Percentiles rank a stretch among this genome's conserved stretches.
phyloP scores from a whole-genome alignment of 1,139 yeast species.

The Magnusiomyces tetraspermus region DNA sequence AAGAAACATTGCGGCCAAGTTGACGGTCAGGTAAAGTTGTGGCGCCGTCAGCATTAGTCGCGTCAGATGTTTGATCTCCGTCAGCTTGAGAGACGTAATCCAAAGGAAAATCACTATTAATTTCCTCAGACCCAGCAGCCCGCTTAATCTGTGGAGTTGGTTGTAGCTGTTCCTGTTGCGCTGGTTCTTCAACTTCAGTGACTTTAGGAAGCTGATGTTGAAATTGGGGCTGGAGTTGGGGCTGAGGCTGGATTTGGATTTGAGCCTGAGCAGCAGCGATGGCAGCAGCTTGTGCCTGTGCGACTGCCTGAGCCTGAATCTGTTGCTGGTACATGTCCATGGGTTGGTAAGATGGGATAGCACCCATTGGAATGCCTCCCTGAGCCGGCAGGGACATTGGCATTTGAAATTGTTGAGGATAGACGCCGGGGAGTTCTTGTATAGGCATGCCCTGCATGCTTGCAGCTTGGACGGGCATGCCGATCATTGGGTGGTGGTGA shows the following conservation, averaged over 20 bases:
- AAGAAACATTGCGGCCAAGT: background rate
- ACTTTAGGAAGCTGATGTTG: background rate
- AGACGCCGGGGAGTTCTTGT: background rate
- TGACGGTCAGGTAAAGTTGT: background rate
- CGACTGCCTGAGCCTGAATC: background rate
- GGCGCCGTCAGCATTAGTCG: background rate
- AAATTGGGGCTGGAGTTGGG: slow-evolving; percentile 2
- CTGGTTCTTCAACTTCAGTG: slow-evolving; percentile 6
- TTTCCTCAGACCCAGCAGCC: slow-evolving; percentile 16
- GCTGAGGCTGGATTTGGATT: background rate
- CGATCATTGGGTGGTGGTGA: background rate
- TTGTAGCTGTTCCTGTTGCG: slow-evolving; percentile 3
- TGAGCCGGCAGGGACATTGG: slow-evolving; percentile 1
- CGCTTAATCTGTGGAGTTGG: background rate
- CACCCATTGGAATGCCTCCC: slow-evolving; percentile 1
- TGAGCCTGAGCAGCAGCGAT: slow-evolving; percentile 5
- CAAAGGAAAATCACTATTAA: slow-evolving; percentile 26
- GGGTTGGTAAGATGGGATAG: background rate
- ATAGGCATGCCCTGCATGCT: background rate
- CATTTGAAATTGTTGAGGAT: background rate
- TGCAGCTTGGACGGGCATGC: background rate
- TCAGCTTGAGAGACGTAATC: slow-evolving; percentile 22
- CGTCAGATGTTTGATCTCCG: background rate
- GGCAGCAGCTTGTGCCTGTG: slow-evolving; percentile 1
- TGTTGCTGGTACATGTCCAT: background rate